These are phyloP conservation scores for Panicum hallii DNA, from an alignment of 202 grass and related monocot genomes.

Conservation along the genomic window DNA sequence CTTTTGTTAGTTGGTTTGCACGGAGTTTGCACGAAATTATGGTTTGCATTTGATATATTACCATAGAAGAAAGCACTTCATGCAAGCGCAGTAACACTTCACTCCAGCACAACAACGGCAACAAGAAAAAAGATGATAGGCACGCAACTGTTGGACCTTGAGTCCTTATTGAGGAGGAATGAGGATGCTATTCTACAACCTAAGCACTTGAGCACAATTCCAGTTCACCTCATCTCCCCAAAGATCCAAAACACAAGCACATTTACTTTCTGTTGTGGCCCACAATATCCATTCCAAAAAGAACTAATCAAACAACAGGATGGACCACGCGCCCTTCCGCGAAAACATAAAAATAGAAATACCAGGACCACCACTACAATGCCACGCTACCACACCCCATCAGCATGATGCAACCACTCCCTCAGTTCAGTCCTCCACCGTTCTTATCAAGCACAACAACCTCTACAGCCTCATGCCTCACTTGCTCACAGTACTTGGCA, in stretches of 20 bases:
- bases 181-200: conserved; percentile 2
- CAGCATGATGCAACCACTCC: conserved; percentile 55
- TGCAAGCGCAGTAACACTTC: not conserved
- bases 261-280: conserved; percentile 45
- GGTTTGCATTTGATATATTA: too few relatives aligned
- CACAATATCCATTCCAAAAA: conserved; percentile 50
- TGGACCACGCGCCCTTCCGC: conserved; percentile 42
- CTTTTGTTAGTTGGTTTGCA: too few relatives aligned
- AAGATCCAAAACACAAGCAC: conserved; percentile 47
- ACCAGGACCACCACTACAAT: conserved; percentile 55
- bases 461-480: conserved; percentile 35
- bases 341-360: conserved; percentile 39
- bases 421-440: conserved; percentile 6
- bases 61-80: not conserved
- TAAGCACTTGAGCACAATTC: not conserved
- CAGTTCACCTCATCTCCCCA: conserved; percentile 23
- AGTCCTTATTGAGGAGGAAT: conserved; percentile 11
- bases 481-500: conserved; percentile 18
- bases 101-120: not conserved
- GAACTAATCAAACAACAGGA: conserved; percentile 43
- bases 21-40: too few relatives aligned
- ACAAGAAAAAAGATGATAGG: conserved; percentile 11
- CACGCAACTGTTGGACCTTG: conserved; percentile 2
- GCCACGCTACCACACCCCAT: conserved; percentile 33
- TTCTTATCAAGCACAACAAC: conserved; percentile 40